Base-by-base conservation (phyloP, 495 filamentous ascomycete species). In the Acidiella bohemica region DNA sequence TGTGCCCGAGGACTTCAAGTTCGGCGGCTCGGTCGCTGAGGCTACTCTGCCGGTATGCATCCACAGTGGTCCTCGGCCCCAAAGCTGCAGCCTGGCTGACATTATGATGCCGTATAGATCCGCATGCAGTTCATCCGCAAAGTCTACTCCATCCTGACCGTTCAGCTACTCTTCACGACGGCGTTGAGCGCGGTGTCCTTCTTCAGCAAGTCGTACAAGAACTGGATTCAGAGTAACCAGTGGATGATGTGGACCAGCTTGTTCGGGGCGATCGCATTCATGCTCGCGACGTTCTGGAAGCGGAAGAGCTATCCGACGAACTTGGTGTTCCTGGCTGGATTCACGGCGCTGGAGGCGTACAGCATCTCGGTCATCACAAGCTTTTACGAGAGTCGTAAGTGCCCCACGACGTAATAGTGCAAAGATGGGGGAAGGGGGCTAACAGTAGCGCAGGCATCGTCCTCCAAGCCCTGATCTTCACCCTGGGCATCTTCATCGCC, bases 1-100 rank as follows among this genome's bases (percentile, higher is more conserved):
- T 50, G 57, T 97, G 31, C 90, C 90, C 4, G 90, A 97, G 70
- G 90, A 97, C 66, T 96, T 97, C 72, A 97, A 93, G 78, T 96
- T 88, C 54, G 86, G 86, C 31, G 86, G 84, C 26, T 82, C 75
- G 9, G 85, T 96, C 36, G 74, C 88, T 43, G 92, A 95, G 64
- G 92, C 80, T 28, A 92, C 42, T 11, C 39, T 96, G 54, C 84
- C 90, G 47, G 93, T 95, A 58, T 78, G 88, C 41, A 92, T 93
- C 75, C 81, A 84, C 32, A 4, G 12, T 23, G 8, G 33, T 20
- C 12, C 16, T 16, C 8, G 9, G 33, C 13, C 8, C 19, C 20
- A 37, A 12, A 17, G 4, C 6, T 3, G 26, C 18, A 11, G 8
- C 18, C 18, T 16, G 4, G 7, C 8, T 13, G 26, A 22, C 9